Evolutionary conservation across 768 basidiomycete species (phyloP).

Genomic region (Neoboletus brunneissimus): DNA sequence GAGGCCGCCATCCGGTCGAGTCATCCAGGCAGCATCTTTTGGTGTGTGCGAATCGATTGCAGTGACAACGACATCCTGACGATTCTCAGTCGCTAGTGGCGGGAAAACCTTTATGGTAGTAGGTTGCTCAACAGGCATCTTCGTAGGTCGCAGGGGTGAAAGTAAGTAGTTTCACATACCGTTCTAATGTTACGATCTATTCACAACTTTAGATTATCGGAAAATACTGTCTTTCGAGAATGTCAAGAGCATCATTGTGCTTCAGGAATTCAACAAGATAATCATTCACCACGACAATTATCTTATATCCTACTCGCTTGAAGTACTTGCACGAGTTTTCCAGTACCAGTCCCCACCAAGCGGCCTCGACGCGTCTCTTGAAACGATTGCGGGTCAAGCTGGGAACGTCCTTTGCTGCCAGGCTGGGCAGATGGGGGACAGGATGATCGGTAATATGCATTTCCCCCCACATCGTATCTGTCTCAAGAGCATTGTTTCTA

Average conservation of each 20-base stretch:
- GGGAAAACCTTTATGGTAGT: constrained; percentile 60
- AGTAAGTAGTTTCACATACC: constrained; percentile 38
- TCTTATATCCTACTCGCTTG: constrained; percentile 67
- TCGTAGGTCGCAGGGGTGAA: constrained; percentile 52
- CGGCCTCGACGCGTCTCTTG: constrained; percentile 54
- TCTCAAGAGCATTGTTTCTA: constrained; percentile 28
- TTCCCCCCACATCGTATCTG: background rate
- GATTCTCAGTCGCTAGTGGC: constrained; percentile 39
- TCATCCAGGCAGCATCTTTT: constrained; percentile 60
- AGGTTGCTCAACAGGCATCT: constrained; percentile 69
- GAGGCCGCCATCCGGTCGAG: constrained; percentile 50
- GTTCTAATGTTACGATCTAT: background rate
- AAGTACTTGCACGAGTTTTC: constrained; percentile 60
- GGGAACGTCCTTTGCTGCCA: constrained; percentile 60
- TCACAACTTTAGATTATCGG: constrained; percentile 47
- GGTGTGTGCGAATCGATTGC: constrained; percentile 39
- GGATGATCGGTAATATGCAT: constrained; percentile 51
- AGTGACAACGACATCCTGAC: background rate
- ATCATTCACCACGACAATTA: constrained; percentile 59
- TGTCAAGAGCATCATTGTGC: constrained; percentile 52
- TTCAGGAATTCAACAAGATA: constrained; percentile 65
- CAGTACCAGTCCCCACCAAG: constrained; percentile 45
- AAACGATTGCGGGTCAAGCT: constrained; percentile 56
- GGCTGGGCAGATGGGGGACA: constrained; percentile 50
- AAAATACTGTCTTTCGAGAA: constrained; percentile 51